Base-by-base conservation (phyloP, 1,139 yeast species). In the Diutina siamensis region DNA sequence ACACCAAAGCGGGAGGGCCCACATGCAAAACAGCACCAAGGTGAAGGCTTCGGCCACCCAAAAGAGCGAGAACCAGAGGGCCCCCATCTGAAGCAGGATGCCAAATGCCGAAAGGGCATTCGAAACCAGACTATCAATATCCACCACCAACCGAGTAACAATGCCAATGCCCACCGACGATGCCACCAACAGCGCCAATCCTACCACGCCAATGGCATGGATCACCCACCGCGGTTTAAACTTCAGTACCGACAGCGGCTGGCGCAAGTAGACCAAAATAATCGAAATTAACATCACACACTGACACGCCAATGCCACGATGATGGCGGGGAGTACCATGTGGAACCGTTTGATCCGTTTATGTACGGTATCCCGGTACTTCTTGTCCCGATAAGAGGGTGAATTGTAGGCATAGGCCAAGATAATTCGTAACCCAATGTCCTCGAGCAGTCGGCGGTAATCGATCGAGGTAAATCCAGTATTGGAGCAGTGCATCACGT, bases 401-500 rank as follows among this genome's bases (percentile, higher is more conserved):
- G 35, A 17, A 19, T 19, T 31, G 35, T 40, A 40, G 5, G 35
- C 44, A 19, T 40, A 40, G 12, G 34, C 35, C 19, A 40, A 31
- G 19, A 40, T 31, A 3, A 20, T 25, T 10, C 15, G 18, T 7
- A 40, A 15, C 2, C 44, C 44, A 12, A 40, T 31, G 4, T 15
- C 25, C 18, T 28, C 35, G 7, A 40, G 21, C 12, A 18, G n/a
- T 12, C 27, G 25, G 12, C 44, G 44, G 27, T 40, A 40, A 28
- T 40, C 35, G n/a, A 40, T 25, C 10, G 27, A 18, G 3, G 18
- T 18, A 4, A 19, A 8, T 9, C 12, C 31, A 4, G 10, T n/a
- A 4, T 13, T 18, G 13, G 25, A 13, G 18, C 44, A 40, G 12
- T 28, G 18, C 7, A 38, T 25, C n/a, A 38, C 32, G 15, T 38